Evolutionary conservation across 2,329 filamentous ascomycete genomes (phyloP), one percentile per base, ranked within the genome.

Genomic region (Ilyonectria mors-panacis): DNA sequence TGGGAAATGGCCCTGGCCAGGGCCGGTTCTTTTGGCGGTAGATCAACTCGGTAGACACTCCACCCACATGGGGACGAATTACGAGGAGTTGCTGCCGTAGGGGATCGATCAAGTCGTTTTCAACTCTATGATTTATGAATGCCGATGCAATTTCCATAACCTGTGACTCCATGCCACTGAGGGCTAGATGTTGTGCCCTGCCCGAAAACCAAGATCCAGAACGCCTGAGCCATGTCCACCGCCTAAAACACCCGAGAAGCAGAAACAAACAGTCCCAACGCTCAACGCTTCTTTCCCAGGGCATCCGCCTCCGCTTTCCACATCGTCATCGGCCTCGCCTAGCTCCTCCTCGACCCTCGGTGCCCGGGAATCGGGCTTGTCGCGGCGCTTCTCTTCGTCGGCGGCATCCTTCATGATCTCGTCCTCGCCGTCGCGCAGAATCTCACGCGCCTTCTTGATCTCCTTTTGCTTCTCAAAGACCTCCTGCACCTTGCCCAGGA

Each of bases 401-500:
- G 82, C 83, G 7, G 84, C 84, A 33, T 86, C 86, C 78, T 86
- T 87, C 77, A 86, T 85, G 56, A 91, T 85, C 66, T 87, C 86
- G 50, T 89, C 79, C 66, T 91, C 91, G 77, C 91, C 90, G 72
- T 92, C 91, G 58, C 89, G 89, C 71, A 95, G 89, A 59, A 90
- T 89, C 83, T 95, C 94, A 69, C 94, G 86, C 59, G 93, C 92
- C 76, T 92, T 89, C 79, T 96, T 96, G 69, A 98, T 90, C 78
- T 94, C 91, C 78, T 91, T 91, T 74, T 97, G 94, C 86, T 95
- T 95, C 81, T 94, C 92, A 72, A 97, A 88, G 77, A 97, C 89
- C 83, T 97, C 94, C 78, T 94, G 91, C 61, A 98, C 94, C 76
- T 95, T 91, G 55, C 96, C 96, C 48, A 98, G 85, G 79, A 97